Percentiles rank a stretch among this genome's conserved stretches.
These are phyloP conservation scores for Calamus simplicifolius DNA, from an alignment of 176 grass and related monocot genomes.

Conservation along the genomic window DNA sequence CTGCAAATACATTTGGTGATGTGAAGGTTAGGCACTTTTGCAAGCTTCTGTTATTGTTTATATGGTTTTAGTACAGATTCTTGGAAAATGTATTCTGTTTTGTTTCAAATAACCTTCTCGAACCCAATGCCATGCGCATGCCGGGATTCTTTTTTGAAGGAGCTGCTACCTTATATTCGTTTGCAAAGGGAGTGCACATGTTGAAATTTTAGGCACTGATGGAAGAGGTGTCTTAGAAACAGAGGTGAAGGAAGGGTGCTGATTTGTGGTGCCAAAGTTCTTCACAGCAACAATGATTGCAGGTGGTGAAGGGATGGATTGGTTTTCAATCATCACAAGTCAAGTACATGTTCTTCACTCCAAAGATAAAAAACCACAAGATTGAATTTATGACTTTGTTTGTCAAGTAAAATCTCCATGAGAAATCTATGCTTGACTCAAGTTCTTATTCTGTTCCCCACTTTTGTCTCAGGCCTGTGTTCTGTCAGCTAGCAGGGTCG, in stretches of 20 bases:
- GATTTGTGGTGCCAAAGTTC: slow-evolving; percentile 28
- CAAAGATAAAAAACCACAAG: no score
- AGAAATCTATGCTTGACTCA: no score
- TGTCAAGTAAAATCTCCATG: no score
- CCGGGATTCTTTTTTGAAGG: slow-evolving; percentile 19
- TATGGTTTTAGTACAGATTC: no score
- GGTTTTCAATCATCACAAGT: slow-evolving; percentile 34
- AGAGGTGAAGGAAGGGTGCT: slow-evolving; percentile 9
- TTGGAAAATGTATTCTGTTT: no score
- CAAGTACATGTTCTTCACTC: slow-evolving; percentile 6
- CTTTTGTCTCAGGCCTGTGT: slow-evolving; percentile 14
- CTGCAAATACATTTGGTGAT: slow-evolving; percentile 62
- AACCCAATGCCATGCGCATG: not conserved
- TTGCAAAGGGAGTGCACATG: slow-evolving; percentile 6
- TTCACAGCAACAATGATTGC: slow-evolving; percentile 3
- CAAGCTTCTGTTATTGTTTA: not conserved
- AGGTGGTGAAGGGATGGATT: slow-evolving; percentile 18
- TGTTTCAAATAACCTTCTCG: no score
- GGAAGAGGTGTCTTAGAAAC: slow-evolving; percentile 4
- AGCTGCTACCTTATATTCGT: slow-evolving; percentile 21
- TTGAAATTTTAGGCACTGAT: slow-evolving; percentile 4
- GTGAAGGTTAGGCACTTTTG: slow-evolving; percentile 40
- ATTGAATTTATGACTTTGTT: no score
- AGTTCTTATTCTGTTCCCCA: no score
- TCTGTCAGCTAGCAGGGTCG: slow-evolving; percentile 8